Conservation (phyloP, 2,329 filamentous ascomycete species). For the Diaporthe velutina region DNA sequence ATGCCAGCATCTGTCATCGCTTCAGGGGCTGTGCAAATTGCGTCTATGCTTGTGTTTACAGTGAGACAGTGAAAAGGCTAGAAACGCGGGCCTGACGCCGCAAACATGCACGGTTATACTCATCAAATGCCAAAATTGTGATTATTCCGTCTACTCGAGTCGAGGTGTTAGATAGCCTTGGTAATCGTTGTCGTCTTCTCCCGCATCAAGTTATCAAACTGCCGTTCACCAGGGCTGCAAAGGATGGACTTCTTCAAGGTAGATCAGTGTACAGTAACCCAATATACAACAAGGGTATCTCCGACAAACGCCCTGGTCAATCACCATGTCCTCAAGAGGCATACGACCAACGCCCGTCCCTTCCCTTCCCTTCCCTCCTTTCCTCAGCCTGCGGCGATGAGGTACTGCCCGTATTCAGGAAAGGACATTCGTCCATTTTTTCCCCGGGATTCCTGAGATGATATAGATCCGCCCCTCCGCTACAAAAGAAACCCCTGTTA, state of each 20-base stretch:
- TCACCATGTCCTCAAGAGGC: neutral
- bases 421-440: neutral
- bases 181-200: neutral
- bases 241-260: neutral
- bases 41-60: neutral
- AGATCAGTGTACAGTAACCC: constrained; percentile 13
- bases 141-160: constrained; percentile 8
- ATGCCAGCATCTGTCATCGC: neutral
- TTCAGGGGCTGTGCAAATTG: neutral
- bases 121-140: neutral
- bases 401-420: neutral
- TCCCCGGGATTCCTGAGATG: neutral
- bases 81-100: neutral
- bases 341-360: constrained; percentile 2
- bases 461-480: neutral
- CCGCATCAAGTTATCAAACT: neutral
- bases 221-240: neutral
- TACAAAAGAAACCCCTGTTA: neutral
- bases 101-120: neutral
- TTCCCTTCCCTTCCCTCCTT: neutral
- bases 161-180: neutral
- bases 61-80: neutral
- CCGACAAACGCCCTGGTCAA: constrained; percentile 13
- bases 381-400: too few relatives aligned
- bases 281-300: constrained; percentile 30